Conservation (phyloP, 2,329 filamentous ascomycete species). For the Botrytis aclada region DNA sequence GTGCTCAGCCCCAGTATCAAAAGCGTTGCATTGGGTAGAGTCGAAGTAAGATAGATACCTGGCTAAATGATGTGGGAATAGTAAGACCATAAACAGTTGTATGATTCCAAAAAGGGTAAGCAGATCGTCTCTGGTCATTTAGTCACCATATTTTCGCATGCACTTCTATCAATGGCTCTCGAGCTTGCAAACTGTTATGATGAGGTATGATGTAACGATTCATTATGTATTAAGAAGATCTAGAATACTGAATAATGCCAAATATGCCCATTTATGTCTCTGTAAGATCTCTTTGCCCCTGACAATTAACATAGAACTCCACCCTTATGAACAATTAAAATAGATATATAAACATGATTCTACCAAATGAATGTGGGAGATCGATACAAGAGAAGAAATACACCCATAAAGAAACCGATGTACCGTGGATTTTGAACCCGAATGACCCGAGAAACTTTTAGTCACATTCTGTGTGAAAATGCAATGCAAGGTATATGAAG, state of each 20-base stretch:
- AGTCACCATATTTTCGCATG: neutral
- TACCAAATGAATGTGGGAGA: neutral
- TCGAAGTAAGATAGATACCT: neutral
- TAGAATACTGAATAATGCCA: neutral
- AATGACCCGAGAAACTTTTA: neutral
- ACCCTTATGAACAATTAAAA: neutral
- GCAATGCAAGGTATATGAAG: neutral
- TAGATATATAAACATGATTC: neutral
- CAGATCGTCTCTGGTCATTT: neutral
- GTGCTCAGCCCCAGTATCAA: conserved; percentile 28
- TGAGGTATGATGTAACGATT: neutral
- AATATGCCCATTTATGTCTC: neutral
- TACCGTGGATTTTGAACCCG: neutral
- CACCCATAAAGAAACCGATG: neutral
- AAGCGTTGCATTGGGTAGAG: conserved; percentile 11
- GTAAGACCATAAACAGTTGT: neutral
- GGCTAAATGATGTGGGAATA: neutral
- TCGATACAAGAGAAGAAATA: neutral
- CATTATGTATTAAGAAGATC: conserved; percentile 2
- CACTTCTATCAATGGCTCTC: no score
- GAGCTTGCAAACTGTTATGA: neutral
- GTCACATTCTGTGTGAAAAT: neutral
- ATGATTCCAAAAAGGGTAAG: neutral
- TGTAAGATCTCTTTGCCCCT: neutral
- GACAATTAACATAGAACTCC: neutral